Conservation (phyloP, 257 asterid species). For the Gynochthodes officinalis region DNA sequence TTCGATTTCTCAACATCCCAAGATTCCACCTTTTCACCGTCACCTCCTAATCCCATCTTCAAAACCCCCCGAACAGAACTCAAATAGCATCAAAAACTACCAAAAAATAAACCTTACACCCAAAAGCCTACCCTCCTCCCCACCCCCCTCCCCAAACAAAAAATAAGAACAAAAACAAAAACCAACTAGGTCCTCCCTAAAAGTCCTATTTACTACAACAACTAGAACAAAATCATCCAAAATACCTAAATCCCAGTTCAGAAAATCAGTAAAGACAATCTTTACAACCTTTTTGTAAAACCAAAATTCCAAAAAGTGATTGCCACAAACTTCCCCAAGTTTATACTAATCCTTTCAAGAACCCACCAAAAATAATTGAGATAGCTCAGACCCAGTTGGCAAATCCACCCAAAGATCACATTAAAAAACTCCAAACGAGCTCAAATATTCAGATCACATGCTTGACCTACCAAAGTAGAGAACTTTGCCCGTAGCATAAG, state of each 20-base stretch:
- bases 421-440: conserved; percentile 14
- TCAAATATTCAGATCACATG: conserved; percentile 33
- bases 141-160: conserved; percentile 6
- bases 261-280: conserved; percentile 32
- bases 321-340: conserved; percentile 16
- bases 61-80: conserved; percentile 35
- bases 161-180: background rate
- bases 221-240: conserved; percentile 18
- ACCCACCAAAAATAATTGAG: conserved; percentile 17
- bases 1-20: conserved; percentile 48
- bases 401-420: conserved; percentile 25
- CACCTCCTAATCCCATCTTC: conserved; percentile 61
- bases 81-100: conserved; percentile 26
- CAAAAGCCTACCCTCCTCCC: conserved; percentile 4
- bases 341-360: conserved; percentile 25
- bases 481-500: conserved; percentile 17
- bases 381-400: conserved; percentile 26
- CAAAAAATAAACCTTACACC: conserved; percentile 19
- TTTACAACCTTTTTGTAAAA: background rate
- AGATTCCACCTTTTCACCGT: conserved; percentile 43
- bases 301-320: conserved; percentile 13
- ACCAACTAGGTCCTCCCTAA: conserved; percentile 9
- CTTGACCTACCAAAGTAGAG: conserved; percentile 27
- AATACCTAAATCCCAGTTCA: conserved; percentile 38
- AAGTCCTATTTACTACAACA: conserved; percentile 17